These are phyloP conservation scores for Papiliotrema nemorosa DNA, from an alignment of 1,284 basidiomycete species.

Conservation along the genomic window DNA sequence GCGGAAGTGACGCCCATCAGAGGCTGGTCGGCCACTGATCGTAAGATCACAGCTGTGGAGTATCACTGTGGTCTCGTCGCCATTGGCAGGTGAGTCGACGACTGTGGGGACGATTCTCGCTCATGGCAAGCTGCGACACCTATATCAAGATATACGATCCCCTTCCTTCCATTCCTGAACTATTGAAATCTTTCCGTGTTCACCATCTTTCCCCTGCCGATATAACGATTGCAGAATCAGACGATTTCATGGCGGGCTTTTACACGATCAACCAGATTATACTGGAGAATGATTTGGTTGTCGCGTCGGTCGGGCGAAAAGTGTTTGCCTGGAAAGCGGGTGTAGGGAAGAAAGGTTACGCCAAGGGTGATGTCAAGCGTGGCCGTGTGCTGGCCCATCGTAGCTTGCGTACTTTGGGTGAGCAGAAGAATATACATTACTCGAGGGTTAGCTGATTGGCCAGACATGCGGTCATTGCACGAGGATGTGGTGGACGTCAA, in stretches of 20 bases:
- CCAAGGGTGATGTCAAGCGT: constrained; percentile 19
- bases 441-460: neutral
- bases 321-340: constrained; percentile 46
- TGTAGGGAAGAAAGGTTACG: constrained; percentile 34
- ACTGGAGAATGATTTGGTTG: constrained; percentile 44
- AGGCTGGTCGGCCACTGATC: constrained; percentile 32
- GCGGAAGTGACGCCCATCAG: constrained; percentile 1
- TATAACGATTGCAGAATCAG: constrained; percentile 24
- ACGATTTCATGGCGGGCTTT: constrained; percentile 26
- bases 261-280: constrained; percentile 45
- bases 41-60: constrained; percentile 40
- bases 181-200: constrained; percentile 37
- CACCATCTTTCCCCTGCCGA: constrained; percentile 34
- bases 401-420: neutral
- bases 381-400: neutral
- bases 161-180: constrained; percentile 23
- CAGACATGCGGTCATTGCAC: constrained; percentile 5
- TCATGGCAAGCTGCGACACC: constrained; percentile 37
- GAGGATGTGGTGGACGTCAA: constrained; percentile 2
- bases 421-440: neutral
- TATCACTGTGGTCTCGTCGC: constrained; percentile 39
- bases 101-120: neutral
- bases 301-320: constrained; percentile 40
- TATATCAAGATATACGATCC: constrained; percentile 44
- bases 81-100: constrained; percentile 30